Conservation (phyloP, 495 filamentous ascomycete genomes). For the Neohortaea acidophila region DNA sequence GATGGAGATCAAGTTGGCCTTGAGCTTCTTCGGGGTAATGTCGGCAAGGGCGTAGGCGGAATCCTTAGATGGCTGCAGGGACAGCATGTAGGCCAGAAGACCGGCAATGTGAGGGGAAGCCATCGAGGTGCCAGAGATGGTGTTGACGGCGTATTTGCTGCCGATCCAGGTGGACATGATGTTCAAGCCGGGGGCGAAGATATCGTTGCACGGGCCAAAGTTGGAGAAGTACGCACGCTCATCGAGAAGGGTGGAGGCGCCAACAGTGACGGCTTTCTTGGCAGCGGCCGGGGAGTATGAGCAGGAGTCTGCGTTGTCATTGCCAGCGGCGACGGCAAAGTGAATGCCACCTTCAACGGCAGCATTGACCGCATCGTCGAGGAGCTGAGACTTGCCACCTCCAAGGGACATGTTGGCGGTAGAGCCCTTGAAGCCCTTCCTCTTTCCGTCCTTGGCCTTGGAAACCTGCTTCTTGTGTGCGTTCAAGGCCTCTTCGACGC, state of each 20-base stretch:
- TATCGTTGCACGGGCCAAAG: slow-evolving; percentile 97
- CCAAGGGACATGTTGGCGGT: slow-evolving; percentile 99
- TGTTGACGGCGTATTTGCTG: slow-evolving; percentile 84
- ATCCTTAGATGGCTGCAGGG: slow-evolving; percentile 74
- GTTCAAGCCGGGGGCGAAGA: slow-evolving; percentile 95
- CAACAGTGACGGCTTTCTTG: slow-evolving; percentile 86
- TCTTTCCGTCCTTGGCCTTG: slow-evolving; percentile 62
- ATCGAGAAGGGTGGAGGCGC: slow-evolving; percentile 81
- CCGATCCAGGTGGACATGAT: slow-evolving; percentile 97
- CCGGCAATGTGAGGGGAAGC: slow-evolving; percentile 93
- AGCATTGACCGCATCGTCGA: slow-evolving; percentile 87
- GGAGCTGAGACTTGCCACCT: slow-evolving; percentile 79
- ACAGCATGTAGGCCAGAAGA: slow-evolving; percentile 94
- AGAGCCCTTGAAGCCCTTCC: slow-evolving; percentile 93
- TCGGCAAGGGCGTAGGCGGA: slow-evolving; percentile 79
- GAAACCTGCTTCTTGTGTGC: slow-evolving; percentile 57
- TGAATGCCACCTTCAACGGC: slow-evolving; percentile 81
- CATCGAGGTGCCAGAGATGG: slow-evolving; percentile 99
- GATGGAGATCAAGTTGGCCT: slow-evolving; percentile 69
- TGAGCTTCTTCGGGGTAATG: slow-evolving; percentile 87
- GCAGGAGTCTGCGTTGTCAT: slow-evolving; percentile 97
- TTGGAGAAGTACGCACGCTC: slow-evolving; percentile 99
- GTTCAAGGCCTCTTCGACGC: slow-evolving; percentile 88
- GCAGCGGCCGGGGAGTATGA: slow-evolving; percentile 98
- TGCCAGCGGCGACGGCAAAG: slow-evolving; percentile 96